A percentile compares a stretch with the other conserved stretches of the same genome.
phyloP scores from a whole-genome alignment of 2,329 filamentous ascomycete genomes.

The Ploettnerulaceae sp. region DNA sequence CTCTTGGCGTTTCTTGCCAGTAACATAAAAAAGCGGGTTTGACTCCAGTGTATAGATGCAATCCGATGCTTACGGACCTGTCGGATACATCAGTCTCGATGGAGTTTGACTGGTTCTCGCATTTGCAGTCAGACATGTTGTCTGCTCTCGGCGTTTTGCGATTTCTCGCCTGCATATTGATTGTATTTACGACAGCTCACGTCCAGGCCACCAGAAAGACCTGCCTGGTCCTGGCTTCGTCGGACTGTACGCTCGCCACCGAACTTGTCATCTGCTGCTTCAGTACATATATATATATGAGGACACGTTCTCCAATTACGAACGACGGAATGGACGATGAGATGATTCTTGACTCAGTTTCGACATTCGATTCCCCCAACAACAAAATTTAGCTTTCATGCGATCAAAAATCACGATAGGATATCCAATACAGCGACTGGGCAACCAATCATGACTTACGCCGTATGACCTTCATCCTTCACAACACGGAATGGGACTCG shows the following conservation, averaged over 20 bases:
- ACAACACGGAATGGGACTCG: conserved; percentile 15
- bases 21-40: conserved; percentile 17
- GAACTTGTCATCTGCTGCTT: conserved; percentile 15
- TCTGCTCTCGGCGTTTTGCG: conserved; percentile 13
- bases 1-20: conserved; percentile 16
- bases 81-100: conserved; percentile 14
- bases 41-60: conserved; percentile 18
- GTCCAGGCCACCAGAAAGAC: conserved; percentile 3
- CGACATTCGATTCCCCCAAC: conserved; percentile 22
- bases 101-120: conserved; percentile 17
- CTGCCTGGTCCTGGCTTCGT: conserved; percentile 7
- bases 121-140: conserved; percentile 10
- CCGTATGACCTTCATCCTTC: conserved; percentile 28
- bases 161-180: conserved; percentile 9
- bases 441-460: conserved; percentile 34
- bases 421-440: conserved; percentile 34
- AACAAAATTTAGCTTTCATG: conserved; percentile 19
- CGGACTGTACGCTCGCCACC: conserved; percentile 17
- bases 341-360: conserved; percentile 20
- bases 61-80: conserved; percentile 15
- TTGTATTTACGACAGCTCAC: conserved; percentile 22
- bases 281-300: conserved; percentile 24
- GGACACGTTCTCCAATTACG: conserved; percentile 8
- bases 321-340: conserved; percentile 14
- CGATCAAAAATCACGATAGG: conserved; percentile 23